These are phyloP conservation scores for Cicer cuneatum DNA, from an alignment of 306 rosid species.

Conservation along the genomic window DNA sequence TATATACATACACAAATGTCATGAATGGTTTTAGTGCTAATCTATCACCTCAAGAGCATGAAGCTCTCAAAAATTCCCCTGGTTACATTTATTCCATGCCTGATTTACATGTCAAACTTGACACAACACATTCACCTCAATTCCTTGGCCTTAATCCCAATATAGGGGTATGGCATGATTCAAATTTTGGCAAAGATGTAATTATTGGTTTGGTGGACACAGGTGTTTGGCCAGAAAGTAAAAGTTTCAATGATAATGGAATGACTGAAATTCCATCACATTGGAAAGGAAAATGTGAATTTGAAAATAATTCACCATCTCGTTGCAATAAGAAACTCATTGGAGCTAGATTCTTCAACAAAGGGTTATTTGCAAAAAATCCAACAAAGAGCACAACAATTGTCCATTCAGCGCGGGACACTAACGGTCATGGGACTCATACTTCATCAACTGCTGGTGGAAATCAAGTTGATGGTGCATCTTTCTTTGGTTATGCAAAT, in stretches of 20 bases:
- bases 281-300: slow-evolving; percentile 76
- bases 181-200: slow-evolving; percentile 61
- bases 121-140: slow-evolving; percentile 71
- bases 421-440: slow-evolving; percentile 78
- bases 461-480: slow-evolving; percentile 53
- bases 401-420: slow-evolving; percentile 64
- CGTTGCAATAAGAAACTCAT: slow-evolving; percentile 81
- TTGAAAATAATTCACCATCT: slow-evolving; percentile 47
- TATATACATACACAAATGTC: slow-evolving; percentile 65
- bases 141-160: slow-evolving; percentile 65
- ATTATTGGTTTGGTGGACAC: slow-evolving; percentile 82
- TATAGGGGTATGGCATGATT: slow-evolving; percentile 58
- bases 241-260: slow-evolving; percentile 66
- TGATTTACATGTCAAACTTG: slow-evolving; percentile 49
- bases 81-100: slow-evolving; percentile 61
- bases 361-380: slow-evolving; percentile 51
- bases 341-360: slow-evolving; percentile 78
- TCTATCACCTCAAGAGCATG: slow-evolving; percentile 60
- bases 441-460: slow-evolving; percentile 77
- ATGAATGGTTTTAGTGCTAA: slow-evolving; percentile 78
- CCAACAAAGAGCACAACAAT: slow-evolving; percentile 26
- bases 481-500: slow-evolving; percentile 68
- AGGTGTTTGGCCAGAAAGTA: slow-evolving; percentile 85
- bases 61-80: slow-evolving; percentile 51
- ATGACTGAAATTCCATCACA: slow-evolving; percentile 56